Conservation (phyloP, 345 rosid genomes). For the Linum usitatissimum region DNA sequence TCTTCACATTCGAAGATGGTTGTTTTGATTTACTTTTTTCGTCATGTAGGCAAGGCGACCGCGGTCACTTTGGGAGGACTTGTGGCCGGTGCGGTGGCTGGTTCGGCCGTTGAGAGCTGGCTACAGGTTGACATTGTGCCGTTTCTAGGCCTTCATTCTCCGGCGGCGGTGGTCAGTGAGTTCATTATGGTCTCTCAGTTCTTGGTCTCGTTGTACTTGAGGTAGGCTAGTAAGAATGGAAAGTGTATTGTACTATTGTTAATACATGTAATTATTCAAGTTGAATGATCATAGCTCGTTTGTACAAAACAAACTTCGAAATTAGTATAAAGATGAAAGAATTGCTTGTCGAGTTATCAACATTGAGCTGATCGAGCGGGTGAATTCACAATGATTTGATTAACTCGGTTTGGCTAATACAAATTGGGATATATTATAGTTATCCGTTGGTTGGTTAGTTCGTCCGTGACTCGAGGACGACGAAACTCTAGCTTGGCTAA, state of each 20-base stretch:
- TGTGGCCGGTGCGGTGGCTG: slow-evolving; percentile 86
- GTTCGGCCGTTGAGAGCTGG: slow-evolving; percentile 85
- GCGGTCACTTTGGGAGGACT: slow-evolving; percentile 75
- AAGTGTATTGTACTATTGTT: neutral
- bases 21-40: neutral
- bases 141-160: slow-evolving; percentile 70
- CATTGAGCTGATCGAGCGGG: too few relatives aligned
- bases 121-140: slow-evolving; percentile 94
- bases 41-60: slow-evolving; percentile 74
- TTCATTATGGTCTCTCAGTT: slow-evolving; percentile 76
- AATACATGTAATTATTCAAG: slow-evolving; percentile 38
- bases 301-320: slow-evolving; percentile 21
- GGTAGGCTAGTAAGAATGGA: slow-evolving; percentile 28
- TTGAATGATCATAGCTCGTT: neutral
- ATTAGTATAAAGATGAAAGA: neutral
- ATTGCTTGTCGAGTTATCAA: too few relatives aligned
- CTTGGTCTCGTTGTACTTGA: slow-evolving; percentile 66
- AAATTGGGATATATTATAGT: too few relatives aligned
- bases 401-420: too few relatives aligned
- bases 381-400: too few relatives aligned
- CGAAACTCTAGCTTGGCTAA: too few relatives aligned
- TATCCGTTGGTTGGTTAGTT: too few relatives aligned
- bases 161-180: slow-evolving; percentile 77
- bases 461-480: too few relatives aligned
- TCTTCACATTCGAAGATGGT: neutral